These are phyloP conservation scores for Trichophyton equinum DNA, from an alignment of 2,329 filamentous ascomycete genomes.

Conservation along the genomic window DNA sequence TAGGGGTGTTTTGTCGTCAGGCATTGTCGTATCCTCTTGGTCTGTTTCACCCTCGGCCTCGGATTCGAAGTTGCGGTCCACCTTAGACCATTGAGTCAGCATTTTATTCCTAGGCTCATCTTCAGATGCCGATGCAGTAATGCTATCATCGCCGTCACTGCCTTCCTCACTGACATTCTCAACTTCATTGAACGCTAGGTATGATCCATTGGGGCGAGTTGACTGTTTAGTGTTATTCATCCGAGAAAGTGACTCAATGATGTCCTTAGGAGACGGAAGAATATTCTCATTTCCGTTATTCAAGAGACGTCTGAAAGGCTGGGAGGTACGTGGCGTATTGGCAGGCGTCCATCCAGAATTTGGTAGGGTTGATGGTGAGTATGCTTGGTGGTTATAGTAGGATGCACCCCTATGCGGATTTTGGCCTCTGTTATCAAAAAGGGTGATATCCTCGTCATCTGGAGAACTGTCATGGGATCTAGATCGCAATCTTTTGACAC, in stretches of 20 bases:
- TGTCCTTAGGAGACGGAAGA: conserved; percentile 16
- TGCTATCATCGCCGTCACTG: conserved; percentile 9
- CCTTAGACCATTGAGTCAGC: background rate
- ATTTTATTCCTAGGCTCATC: conserved; percentile 10
- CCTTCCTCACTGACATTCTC: conserved; percentile 15
- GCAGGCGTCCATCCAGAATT: conserved; percentile 23
- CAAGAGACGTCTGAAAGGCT: conserved; percentile 1
- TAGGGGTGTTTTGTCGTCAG: background rate
- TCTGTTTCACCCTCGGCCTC: background rate
- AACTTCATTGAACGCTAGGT: background rate
- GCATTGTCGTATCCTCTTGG: background rate
- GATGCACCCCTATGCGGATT: background rate
- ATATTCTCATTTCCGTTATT: background rate
- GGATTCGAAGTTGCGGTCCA: background rate
- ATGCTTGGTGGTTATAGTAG: background rate
- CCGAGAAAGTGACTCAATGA: conserved; percentile 17
- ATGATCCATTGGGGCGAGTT: conserved; percentile 9
- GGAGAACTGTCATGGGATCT: background rate
- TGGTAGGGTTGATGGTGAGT: background rate
- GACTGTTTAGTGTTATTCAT: conserved; percentile 8
- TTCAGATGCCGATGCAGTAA: background rate
- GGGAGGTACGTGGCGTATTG: conserved; percentile 27
- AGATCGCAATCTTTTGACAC: conserved; percentile 6
- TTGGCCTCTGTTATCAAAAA: background rate
- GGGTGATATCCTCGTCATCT: background rate